Base-by-base conservation (phyloP, 345 rosid species). In the Kandelia obovata region DNA sequence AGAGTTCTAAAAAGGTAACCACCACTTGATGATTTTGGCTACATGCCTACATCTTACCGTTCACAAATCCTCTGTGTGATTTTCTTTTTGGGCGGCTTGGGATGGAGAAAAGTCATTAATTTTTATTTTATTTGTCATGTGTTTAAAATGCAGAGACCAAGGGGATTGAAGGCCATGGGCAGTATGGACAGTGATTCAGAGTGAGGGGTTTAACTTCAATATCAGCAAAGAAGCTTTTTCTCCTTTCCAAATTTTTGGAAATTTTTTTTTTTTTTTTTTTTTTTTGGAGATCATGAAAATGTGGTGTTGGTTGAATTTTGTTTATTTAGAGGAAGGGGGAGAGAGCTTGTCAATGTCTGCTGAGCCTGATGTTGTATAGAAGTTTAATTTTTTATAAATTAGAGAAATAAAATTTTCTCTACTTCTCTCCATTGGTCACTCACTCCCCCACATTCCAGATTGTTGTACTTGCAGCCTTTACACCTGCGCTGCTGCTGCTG, bases 81-180 rank as follows among this genome's bases (percentile, higher is more conserved):
- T 46, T 34, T 1, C 2, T 11, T 16, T 16, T 7, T 39, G 2
- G 19, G 30, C 64, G 19, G 30, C 64, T 26, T 32, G 43, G 19
- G n/a, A 20, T 37, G 43, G 17, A 51, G 34, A 72, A 39, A 1
- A 19, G 23, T 58, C 1, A 39, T 39, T 9, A 43, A 0, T 5
- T 43, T 62, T 43, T 62, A 34, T 34, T 34, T 34, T 34, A 34
- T n/a, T 56, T 39, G 64, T 23, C 58, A 34, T 78, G 30, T 61
- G 56, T 43, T 34, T 53, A 31, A 43, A 43, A 43, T 79, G 79
- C 90, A 88, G 93, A 88, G 89, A 79, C 88, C 93, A 59, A 84
- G 90, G 78, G 93, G 90, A 32, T 73, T 88, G 77, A 88, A 88
- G 76, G 90, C 89, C 26, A 88, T 86, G 90, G 93, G 93, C 31